A percentile compares a stretch with the other conserved stretches of the same genome.
phyloP scores from a whole-genome alignment of 176 grass and related monocot species.

The Themeda triandra region DNA sequence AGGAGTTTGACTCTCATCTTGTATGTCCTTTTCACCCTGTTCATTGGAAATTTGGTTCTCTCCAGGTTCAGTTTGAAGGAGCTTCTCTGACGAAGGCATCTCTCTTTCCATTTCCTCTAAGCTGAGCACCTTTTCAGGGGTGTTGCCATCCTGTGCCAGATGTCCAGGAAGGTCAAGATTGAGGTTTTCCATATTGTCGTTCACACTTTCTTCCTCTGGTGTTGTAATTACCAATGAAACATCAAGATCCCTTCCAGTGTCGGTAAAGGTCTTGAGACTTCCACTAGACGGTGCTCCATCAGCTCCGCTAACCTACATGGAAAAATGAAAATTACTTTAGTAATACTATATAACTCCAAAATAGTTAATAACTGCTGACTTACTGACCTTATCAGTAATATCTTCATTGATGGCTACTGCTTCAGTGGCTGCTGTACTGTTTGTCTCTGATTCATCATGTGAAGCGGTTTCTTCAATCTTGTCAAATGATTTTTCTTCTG shows the following conservation, averaged over 20 bases:
- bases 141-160: conserved; percentile 24
- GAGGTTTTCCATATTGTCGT: conserved; percentile 32
- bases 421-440: conserved; percentile 18
- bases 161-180: conserved; percentile 39
- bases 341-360: conserved; percentile 15
- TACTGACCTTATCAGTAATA: conserved; percentile 30
- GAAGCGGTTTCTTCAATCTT: conserved; percentile 22
- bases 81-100: conserved; percentile 26
- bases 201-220: conserved; percentile 39
- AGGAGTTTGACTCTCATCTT: conserved; percentile 29
- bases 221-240: conserved; percentile 41
- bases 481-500: conserved; percentile 20
- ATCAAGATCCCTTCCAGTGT: conserved; percentile 38
- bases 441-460: conserved; percentile 22
- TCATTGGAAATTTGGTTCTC: conserved; percentile 20
- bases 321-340: conserved; percentile 29
- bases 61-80: conserved; percentile 29
- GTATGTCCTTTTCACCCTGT: conserved; percentile 16
- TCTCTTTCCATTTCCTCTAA: conserved; percentile 28
- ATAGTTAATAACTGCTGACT: conserved; percentile 17
- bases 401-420: conserved; percentile 5
- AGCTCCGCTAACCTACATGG: conserved; percentile 40
- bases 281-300: conserved; percentile 32
- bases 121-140: conserved; percentile 20
- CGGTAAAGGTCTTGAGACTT: conserved; percentile 34